These are phyloP conservation scores for Monilinia vaccinii-corymbosi DNA, from an alignment of 2,329 filamentous ascomycete species.

Conservation along the genomic window DNA sequence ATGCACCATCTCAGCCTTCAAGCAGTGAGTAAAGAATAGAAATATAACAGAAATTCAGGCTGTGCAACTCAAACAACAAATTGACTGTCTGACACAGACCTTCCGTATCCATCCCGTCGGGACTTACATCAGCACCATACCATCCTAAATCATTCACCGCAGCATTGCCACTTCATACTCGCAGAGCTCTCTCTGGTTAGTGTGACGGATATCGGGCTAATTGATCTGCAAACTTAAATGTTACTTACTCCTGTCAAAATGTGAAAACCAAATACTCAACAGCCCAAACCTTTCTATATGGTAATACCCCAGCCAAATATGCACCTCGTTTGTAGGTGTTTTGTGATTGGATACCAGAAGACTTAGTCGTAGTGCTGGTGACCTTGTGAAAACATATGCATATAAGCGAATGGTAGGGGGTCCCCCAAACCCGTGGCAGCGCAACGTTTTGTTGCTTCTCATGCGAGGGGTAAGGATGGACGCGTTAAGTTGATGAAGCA, in stretches of 20 bases:
- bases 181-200: background rate
- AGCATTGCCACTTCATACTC: background rate
- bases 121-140: background rate
- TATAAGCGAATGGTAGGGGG: background rate
- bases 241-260: no score
- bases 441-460: background rate
- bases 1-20: background rate
- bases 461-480: background rate
- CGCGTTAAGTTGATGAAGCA: background rate
- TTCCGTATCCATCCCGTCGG: background rate
- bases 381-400: background rate
- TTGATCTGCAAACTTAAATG: background rate
- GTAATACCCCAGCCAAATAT: background rate
- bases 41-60: background rate
- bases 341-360: background rate
- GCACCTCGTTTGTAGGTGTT: background rate
- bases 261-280: background rate
- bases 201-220: background rate
- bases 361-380: background rate
- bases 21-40: background rate
- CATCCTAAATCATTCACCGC: background rate
- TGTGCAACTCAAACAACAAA: background rate
- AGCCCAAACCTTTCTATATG: background rate
- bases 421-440: background rate
- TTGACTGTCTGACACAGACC: background rate